A percentile compares a stretch with the other conserved stretches of the same genome.
These are phyloP conservation scores for Schwanniomyces polymorphus DNA, from an alignment of 805 yeast species.

Conservation along the genomic window DNA sequence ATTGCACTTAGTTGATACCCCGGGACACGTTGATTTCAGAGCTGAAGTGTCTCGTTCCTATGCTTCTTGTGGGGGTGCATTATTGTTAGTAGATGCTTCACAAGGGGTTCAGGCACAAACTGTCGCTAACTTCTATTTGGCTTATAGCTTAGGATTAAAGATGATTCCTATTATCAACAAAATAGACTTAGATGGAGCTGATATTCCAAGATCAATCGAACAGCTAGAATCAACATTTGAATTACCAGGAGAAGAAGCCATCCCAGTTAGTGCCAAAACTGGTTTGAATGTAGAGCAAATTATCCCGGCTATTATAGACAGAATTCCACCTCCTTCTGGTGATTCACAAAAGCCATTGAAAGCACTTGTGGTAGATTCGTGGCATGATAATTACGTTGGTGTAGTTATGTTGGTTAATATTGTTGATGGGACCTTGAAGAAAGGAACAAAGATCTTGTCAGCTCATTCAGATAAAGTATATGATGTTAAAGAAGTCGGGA, in stretches of 20 bases:
- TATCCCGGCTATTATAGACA: slow-evolving; percentile 78
- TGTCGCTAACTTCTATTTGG: slow-evolving; percentile 93
- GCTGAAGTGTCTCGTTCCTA: slow-evolving; percentile 92
- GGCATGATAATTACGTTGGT: slow-evolving; percentile 94
- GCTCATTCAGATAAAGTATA: slow-evolving; percentile 76
- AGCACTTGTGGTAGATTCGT: slow-evolving; percentile 89
- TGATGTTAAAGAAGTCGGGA: slow-evolving; percentile 90
- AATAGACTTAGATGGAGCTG: slow-evolving; percentile 86
- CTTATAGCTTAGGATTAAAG: slow-evolving; percentile 79
- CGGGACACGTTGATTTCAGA: slow-evolving; percentile 96
- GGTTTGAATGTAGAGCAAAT: slow-evolving; percentile 77
- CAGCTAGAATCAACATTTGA: slow-evolving; percentile 88
- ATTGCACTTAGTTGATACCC: slow-evolving; percentile 91
- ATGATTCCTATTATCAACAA: slow-evolving; percentile 89
- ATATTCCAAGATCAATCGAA: slow-evolving; percentile 73
- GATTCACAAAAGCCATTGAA: slow-evolving; percentile 52
- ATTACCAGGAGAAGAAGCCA: slow-evolving; percentile 67
- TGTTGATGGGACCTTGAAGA: slow-evolving; percentile 76
- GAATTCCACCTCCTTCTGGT: slow-evolving; percentile 80
- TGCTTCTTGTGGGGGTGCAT: slow-evolving; percentile 95
- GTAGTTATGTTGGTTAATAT: slow-evolving; percentile 83
- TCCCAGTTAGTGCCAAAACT: slow-evolving; percentile 89
- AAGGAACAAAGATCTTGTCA: slow-evolving; percentile 73
- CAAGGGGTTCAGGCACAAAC: slow-evolving; percentile 99
- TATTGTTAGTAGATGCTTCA: slow-evolving; percentile 86